Evolutionary conservation across 257 asterid species (phyloP).

Genomic region (Solanum etuberosum): DNA sequence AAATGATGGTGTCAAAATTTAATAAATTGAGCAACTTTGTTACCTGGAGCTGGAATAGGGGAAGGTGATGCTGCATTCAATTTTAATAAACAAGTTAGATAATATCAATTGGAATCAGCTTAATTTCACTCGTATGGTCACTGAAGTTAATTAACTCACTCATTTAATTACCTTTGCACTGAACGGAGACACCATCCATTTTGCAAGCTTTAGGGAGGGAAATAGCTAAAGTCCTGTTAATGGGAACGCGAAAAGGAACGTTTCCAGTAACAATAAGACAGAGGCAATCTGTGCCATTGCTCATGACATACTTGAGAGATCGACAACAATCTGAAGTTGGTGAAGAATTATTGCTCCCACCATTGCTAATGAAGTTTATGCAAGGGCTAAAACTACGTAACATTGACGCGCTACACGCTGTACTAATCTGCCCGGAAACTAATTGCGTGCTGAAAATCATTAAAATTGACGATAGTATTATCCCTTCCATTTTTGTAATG

Average conservation of each 20-base stretch:
- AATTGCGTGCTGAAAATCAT: constrained; percentile 1
- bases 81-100: not conserved
- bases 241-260: constrained; percentile 45
- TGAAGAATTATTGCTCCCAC: constrained; percentile 31
- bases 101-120: not conserved
- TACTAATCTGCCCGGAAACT: constrained; percentile 29
- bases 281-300: constrained; percentile 54
- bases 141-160: not conserved
- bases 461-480: constrained; percentile 9
- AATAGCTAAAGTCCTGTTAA: constrained; percentile 47
- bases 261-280: constrained; percentile 52
- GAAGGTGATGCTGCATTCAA: constrained; percentile 25
- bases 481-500: constrained; percentile 2
- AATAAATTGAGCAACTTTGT: not conserved
- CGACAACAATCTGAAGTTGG: constrained; percentile 57
- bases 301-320: constrained; percentile 55
- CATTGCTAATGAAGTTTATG: constrained; percentile 22
- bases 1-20: not conserved
- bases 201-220: constrained; percentile 75
- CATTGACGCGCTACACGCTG: constrained; percentile 50
- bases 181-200: constrained; percentile 51
- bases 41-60: constrained; percentile 66
- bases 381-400: constrained; percentile 49
- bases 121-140: not conserved
- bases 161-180: constrained; percentile 44